phyloP scores from a whole-genome alignment of 2,329 filamentous ascomycete genomes.

The Claviceps digitariae region DNA sequence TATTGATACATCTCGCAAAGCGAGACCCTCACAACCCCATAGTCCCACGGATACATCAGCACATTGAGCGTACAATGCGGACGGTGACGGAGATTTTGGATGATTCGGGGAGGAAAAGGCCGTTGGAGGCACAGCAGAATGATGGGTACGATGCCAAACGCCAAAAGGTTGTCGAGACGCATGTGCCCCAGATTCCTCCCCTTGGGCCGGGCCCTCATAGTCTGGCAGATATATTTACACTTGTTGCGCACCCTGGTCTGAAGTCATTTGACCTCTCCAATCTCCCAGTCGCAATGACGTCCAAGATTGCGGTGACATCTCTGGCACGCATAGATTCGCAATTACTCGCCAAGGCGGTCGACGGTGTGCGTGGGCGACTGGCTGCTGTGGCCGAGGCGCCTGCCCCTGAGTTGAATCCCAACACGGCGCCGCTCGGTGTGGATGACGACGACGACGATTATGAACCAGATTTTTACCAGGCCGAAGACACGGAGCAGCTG shows the following conservation, averaged over 20 bases:
- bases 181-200: conserved; percentile 46
- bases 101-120: conserved; percentile 65
- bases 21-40: conserved; percentile 73
- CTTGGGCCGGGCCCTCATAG: conserved; percentile 64
- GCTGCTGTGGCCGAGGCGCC: conserved; percentile 30
- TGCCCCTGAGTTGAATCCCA: conserved; percentile 37
- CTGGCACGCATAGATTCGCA: conserved; percentile 57
- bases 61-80: conserved; percentile 71
- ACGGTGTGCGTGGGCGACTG: conserved; percentile 42
- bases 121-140: conserved; percentile 53
- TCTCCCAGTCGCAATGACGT: conserved; percentile 60
- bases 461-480: conserved; percentile 71
- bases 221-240: conserved; percentile 72
- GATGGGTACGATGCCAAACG: conserved; percentile 74
- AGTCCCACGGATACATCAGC: conserved; percentile 67
- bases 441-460: conserved; percentile 80
- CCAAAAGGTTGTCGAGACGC: conserved; percentile 44
- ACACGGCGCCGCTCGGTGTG: conserved; percentile 48
- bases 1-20: conserved; percentile 74
- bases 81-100: conserved; percentile 68
- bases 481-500: conserved; percentile 66
- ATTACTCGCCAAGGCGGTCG: conserved; percentile 58
- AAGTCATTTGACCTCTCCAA: conserved; percentile 72
- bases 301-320: conserved; percentile 70
- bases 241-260: conserved; percentile 59